A percentile compares a stretch with the other conserved stretches of the same genome.
phyloP scores from a whole-genome alignment of 164 flowering plant genomes.

The Litsea cubeba region DNA sequence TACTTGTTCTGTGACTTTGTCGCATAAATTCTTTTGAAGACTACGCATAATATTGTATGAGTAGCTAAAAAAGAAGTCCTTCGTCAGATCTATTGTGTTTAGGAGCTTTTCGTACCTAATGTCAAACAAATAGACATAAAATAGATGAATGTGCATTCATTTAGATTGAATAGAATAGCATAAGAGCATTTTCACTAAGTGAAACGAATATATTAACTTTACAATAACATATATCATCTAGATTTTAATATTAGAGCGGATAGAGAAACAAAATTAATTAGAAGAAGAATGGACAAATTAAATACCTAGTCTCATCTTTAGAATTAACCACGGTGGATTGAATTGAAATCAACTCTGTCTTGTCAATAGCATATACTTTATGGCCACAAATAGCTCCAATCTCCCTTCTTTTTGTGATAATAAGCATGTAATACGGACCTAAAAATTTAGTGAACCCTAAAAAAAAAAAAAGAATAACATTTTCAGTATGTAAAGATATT shows the following conservation, averaged over 20 bases:
- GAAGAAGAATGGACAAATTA: conserved; percentile 53
- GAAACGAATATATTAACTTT: too few relatives aligned
- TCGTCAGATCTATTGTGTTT: conserved; percentile 89
- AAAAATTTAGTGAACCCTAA: conserved; percentile 83
- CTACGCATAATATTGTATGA: conserved; percentile 90
- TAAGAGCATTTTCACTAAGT: too few relatives aligned
- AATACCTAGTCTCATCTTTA: conserved; percentile 97
- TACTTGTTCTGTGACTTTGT: conserved; percentile 38
- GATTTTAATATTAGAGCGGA: background rate
- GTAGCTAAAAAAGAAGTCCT: conserved; percentile 99
- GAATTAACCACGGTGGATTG: conserved; percentile 69
- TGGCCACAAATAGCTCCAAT: conserved; percentile 90
- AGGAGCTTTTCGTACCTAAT: conserved; percentile 97
- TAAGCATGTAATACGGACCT: conserved; percentile 95
- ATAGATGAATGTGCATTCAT: background rate
- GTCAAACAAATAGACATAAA: conserved; percentile 23
- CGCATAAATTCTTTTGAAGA: conserved; percentile 79
- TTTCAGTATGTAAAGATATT: background rate
- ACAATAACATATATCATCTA: too few relatives aligned
- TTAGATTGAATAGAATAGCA: background rate
- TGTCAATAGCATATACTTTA: conserved; percentile 60
- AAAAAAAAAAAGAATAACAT: conserved; percentile 8
- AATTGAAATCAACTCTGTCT: conserved; percentile 80
- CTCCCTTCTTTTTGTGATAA: conserved; percentile 87
- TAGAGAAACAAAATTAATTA: background rate